phyloP scores from a whole-genome alignment of 1,284 basidiomycete species.

The Cutaneotrichosporon dermatis region DNA sequence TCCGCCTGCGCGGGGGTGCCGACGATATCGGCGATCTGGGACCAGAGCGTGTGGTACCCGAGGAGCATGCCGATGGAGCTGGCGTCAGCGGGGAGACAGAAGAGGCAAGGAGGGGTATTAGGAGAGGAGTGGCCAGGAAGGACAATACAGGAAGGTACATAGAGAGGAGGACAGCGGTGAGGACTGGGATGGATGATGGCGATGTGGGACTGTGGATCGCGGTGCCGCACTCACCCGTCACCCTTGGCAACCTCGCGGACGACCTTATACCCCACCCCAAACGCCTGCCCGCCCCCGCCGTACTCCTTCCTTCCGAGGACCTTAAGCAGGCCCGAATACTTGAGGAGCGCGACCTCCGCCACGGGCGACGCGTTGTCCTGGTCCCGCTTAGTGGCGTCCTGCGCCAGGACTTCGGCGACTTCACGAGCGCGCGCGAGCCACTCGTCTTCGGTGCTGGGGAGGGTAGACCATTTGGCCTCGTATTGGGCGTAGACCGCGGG shows the following conservation, averaged over 20 bases:
- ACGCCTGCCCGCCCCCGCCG: conserved; percentile 10
- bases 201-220: no score
- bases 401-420: not conserved
- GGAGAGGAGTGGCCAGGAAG: no score
- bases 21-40: conserved; percentile 3
- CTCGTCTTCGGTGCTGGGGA: not conserved
- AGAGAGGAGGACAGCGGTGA: no score
- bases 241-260: conserved; percentile 10
- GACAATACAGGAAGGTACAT: no score
- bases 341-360: conserved; percentile 12
- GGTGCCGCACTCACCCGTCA: no score
- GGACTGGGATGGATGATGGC: no score
- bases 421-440: conserved; percentile 11
- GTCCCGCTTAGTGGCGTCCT: conserved; percentile 8
- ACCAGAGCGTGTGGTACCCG: conserved; percentile 12
- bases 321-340: conserved; percentile 10
- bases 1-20: conserved; percentile 7
- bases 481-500: conserved; percentile 9
- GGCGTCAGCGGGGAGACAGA: no score
- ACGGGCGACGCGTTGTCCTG: conserved; percentile 9
- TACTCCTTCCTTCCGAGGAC: conserved; percentile 6
- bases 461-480: conserved; percentile 1
- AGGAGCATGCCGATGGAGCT: conserved; percentile 11
- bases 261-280: conserved; percentile 2
- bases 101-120: no score